Evolutionary conservation across 75 land plant species (phyloP).

Genomic region (Pinus taeda): DNA sequence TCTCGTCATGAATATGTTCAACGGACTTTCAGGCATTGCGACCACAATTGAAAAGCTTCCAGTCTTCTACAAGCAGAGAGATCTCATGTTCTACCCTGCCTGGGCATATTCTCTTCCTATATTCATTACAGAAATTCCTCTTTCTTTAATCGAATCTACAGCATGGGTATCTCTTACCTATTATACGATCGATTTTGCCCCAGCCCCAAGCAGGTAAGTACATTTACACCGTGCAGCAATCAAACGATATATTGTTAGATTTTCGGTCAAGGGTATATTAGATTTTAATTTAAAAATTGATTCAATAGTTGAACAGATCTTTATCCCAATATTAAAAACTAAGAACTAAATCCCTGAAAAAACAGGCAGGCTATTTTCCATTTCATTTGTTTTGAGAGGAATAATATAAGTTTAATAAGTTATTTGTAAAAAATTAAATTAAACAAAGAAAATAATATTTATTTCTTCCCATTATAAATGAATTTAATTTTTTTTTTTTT

Average conservation of each 20-base stretch:
- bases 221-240: not conserved
- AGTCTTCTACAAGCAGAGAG: conserved; percentile 73
- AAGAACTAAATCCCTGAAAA: not conserved
- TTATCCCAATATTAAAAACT: not conserved
- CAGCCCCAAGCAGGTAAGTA: conserved; percentile 33
- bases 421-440: too few relatives aligned
- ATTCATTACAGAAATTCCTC: conserved; percentile 38
- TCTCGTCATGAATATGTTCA: conserved; percentile 41
- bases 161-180: conserved; percentile 48
- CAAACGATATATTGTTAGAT: too few relatives aligned
- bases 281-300: too few relatives aligned
- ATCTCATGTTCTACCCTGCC: conserved; percentile 46
- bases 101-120: conserved; percentile 60
- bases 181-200: conserved; percentile 46
- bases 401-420: too few relatives aligned
- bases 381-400: too few relatives aligned
- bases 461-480: too few relatives aligned
- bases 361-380: not conserved
- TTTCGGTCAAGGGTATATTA: not conserved
- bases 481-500: too few relatives aligned
- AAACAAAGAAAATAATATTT: too few relatives aligned
- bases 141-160: conserved; percentile 37
- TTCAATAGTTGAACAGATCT: not conserved
- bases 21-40: conserved; percentile 47
- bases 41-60: conserved; percentile 42